Percentiles rank a stretch among this genome's conserved stretches.
Conservation (phyloP, 1,139 yeast species). For the Hyphopichia khmerensis region DNA sequence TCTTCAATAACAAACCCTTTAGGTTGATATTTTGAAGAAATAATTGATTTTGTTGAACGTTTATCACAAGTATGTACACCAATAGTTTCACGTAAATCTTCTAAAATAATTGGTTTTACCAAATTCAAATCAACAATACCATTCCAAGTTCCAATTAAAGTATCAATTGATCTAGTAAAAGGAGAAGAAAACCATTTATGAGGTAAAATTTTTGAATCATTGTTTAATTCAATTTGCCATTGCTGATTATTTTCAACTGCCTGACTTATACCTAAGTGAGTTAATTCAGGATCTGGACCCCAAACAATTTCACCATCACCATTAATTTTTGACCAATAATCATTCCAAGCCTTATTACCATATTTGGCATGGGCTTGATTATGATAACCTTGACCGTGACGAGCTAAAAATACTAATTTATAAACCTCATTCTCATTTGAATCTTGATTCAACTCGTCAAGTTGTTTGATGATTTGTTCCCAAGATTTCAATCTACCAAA, state of each 20-base stretch:
- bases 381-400: constrained; percentile 51
- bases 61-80: constrained; percentile 49
- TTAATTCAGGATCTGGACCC: constrained; percentile 50
- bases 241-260: constrained; percentile 30
- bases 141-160: constrained; percentile 33
- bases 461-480: constrained; percentile 25
- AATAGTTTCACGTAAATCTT: constrained; percentile 42
- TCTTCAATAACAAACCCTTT: constrained; percentile 35
- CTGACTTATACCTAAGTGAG: constrained; percentile 38
- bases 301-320: constrained; percentile 46
- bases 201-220: constrained; percentile 24
- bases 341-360: constrained; percentile 45
- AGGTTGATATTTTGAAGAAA: constrained; percentile 29
- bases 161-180: constrained; percentile 37
- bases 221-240: constrained; percentile 23
- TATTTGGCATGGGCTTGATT: constrained; percentile 43
- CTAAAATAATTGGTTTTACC: constrained; percentile 34
- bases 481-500: constrained; percentile 38
- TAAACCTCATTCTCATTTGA: constrained; percentile 25
- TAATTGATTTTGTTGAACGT: constrained; percentile 31
- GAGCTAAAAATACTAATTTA: constrained; percentile 41
- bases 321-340: constrained; percentile 39
- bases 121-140: constrained; percentile 25
- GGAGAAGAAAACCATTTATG: constrained; percentile 36
- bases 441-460: constrained; percentile 27